These are phyloP conservation scores for Umbelopsis isabellina DNA, from an alignment of 192 early-diverging fungal genomes.

Conservation along the genomic window DNA sequence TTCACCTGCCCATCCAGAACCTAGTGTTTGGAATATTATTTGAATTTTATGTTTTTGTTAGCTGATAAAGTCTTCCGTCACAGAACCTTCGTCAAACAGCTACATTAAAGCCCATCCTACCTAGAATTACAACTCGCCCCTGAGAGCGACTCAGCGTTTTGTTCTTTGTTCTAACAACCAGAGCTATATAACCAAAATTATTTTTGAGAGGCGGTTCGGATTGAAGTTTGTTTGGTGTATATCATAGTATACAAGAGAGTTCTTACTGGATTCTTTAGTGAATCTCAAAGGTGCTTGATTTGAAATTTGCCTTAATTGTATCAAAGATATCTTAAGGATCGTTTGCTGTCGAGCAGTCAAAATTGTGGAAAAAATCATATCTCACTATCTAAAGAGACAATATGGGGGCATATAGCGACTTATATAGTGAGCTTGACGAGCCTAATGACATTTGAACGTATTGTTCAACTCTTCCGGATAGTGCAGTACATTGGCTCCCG, in stretches of 20 bases:
- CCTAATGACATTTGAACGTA: background rate
- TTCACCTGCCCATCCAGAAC: conserved; percentile 63
- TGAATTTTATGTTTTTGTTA: conserved; percentile 31
- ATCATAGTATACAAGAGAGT: background rate
- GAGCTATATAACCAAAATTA: background rate
- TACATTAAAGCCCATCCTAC: conserved; percentile 16
- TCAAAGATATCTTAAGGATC: background rate
- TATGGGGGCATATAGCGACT: too few species aligned
- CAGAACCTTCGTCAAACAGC: background rate
- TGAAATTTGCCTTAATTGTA: background rate
- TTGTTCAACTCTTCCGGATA: conserved; percentile 17
- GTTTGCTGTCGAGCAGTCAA: background rate
- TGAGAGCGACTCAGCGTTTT: conserved; percentile 33
- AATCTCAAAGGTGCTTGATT: conserved; percentile 5
- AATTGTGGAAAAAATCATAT: background rate
- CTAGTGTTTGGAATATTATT: conserved; percentile 22
- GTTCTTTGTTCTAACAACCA: conserved; percentile 26
- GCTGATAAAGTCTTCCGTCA: background rate
- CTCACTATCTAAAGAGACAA: too few species aligned
- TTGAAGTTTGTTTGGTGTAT: background rate
- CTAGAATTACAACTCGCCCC: conserved; percentile 41
- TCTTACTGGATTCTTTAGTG: conserved; percentile 10
- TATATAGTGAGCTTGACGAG: too few species aligned
- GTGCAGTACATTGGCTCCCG: background rate
- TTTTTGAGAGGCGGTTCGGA: too few species aligned